Conservation (phyloP, 1,284 basidiomycete genomes). For the Cryptococcus hybrid region DNA sequence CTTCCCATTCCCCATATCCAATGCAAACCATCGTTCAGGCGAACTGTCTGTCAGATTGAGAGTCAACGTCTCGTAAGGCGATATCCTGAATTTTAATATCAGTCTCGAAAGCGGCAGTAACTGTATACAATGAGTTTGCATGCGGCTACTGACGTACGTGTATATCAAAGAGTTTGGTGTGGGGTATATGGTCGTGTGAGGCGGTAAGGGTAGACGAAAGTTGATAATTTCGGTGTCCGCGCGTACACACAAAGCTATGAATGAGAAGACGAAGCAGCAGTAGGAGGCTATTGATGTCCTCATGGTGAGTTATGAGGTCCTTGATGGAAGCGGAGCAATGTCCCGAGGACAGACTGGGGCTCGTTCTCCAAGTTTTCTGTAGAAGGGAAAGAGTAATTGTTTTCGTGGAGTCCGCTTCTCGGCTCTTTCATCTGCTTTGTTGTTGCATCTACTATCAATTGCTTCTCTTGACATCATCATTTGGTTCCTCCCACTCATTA, state of each 20-base stretch:
- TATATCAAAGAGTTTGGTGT: not conserved
- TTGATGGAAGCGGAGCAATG: too few species aligned
- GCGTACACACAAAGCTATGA: not conserved
- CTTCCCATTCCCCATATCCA: conserved; percentile 7
- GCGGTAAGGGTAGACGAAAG: conserved; percentile 25
- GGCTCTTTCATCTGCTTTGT: too few species aligned
- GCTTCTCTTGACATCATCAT: too few species aligned
- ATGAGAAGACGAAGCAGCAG: not conserved
- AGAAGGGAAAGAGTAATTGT: too few species aligned
- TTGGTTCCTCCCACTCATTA: too few species aligned
- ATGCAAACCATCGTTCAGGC: conserved; percentile 16
- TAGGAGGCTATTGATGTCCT: too few species aligned
- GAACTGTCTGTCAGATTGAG: conserved; percentile 10
- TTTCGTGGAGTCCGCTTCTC: too few species aligned
- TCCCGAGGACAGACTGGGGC: too few species aligned
- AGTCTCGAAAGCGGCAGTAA: not conserved
- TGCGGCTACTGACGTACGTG: not conserved
- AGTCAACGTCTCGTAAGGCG: conserved; percentile 5
- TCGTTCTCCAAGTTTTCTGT: too few species aligned
- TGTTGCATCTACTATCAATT: too few species aligned
- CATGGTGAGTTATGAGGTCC: too few species aligned
- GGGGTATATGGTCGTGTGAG: not conserved
- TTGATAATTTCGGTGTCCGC: conserved; percentile 45
- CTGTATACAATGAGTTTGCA: not conserved
- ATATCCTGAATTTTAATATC: not conserved